Evolutionary conservation across 2,329 filamentous ascomycete species (phyloP).

Genomic region (Fusarium sp.): DNA sequence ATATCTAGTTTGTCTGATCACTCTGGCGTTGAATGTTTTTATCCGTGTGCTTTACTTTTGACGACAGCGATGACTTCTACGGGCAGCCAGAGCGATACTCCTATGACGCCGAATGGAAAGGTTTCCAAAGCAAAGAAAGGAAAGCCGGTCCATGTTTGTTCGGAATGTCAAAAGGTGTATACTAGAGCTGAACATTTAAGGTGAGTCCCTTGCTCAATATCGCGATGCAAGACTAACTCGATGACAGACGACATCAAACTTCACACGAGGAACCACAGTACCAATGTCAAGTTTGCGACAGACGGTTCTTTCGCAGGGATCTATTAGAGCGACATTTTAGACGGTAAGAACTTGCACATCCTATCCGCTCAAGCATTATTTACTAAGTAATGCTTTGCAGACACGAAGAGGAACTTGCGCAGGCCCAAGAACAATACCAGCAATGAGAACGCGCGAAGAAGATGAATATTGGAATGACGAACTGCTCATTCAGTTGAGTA

Average conservation of each 20-base stretch:
- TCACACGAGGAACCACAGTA: slow-evolving; percentile 16
- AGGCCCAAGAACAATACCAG: not conserved
- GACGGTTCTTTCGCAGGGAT: slow-evolving; percentile 13
- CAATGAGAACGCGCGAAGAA: not conserved
- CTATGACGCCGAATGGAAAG: slow-evolving; percentile 14
- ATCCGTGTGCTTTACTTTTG: not conserved
- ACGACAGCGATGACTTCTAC: not conserved
- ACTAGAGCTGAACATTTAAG: slow-evolving; percentile 17
- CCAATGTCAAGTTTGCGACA: slow-evolving; percentile 13
- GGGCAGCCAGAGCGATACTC: slow-evolving; percentile 1
- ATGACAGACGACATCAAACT: slow-evolving; percentile 1
- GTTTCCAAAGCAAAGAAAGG: slow-evolving; percentile 20
- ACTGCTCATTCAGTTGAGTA: not conserved
- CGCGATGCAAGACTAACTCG: not conserved
- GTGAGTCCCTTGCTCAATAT: not conserved
- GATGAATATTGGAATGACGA: too few relatives aligned
- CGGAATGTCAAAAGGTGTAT: slow-evolving; percentile 18
- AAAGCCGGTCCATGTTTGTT: slow-evolving; percentile 15
- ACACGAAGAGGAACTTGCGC: slow-evolving; percentile 1
- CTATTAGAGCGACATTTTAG: slow-evolving; percentile 20
- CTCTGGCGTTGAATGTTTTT: not conserved
- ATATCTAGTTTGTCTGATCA: not conserved
- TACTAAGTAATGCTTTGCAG: not conserved
- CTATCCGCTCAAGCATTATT: too few relatives aligned
- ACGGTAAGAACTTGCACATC: not conserved